Evolutionary conservation across 345 rosid genomes (phyloP).

Genomic region (Eucalyptus curtisii): DNA sequence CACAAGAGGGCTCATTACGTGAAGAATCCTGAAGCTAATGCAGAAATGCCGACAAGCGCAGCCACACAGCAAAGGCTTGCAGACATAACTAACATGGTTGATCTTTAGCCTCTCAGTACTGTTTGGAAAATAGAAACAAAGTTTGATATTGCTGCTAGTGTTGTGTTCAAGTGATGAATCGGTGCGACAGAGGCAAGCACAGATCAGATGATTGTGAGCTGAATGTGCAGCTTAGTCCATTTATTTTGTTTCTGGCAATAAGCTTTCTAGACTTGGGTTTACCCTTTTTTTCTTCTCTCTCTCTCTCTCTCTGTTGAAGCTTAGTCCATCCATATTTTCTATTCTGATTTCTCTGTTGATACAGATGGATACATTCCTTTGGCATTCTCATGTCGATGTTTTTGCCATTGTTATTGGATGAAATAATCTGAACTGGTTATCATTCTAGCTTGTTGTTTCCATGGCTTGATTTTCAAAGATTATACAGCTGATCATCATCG

Average conservation of each 20-base stretch:
- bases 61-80: not conserved
- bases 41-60: not conserved
- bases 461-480: not conserved
- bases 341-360: not conserved
- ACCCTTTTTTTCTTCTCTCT: not conserved
- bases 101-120: not conserved
- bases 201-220: not conserved
- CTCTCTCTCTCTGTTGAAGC: not conserved
- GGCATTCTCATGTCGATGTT: not conserved
- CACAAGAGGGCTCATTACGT: slow-evolving; percentile 9
- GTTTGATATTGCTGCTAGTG: not conserved
- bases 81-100: not conserved
- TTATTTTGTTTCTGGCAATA: not conserved
- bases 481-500: not conserved
- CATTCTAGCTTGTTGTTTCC: not conserved
- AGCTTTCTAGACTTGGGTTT: not conserved
- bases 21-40: not conserved
- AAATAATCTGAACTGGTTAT: not conserved
- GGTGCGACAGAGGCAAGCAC: not conserved
- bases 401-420: not conserved
- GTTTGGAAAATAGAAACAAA: not conserved
- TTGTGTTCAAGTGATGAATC: not conserved
- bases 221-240: not conserved
- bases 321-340: not conserved
- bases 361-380: not conserved